phyloP scores from a whole-genome alignment of 257 asterid species.

The Solanum neorickii region DNA sequence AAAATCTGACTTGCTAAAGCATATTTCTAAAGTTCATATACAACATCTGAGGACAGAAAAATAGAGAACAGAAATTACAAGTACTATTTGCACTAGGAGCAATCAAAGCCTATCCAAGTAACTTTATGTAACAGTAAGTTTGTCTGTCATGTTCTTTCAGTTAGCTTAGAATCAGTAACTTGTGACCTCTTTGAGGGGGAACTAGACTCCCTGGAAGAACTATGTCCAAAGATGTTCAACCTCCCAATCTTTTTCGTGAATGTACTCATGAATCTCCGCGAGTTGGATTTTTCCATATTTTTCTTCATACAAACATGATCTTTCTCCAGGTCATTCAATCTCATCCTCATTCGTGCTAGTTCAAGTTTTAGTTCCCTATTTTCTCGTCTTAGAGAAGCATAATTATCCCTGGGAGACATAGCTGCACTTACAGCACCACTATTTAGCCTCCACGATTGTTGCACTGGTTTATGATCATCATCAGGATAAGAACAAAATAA shows the following conservation, averaged over 20 bases:
- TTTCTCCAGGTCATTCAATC: conserved; percentile 82
- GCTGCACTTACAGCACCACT: conserved; percentile 91
- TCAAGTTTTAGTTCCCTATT: conserved; percentile 90
- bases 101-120: not conserved
- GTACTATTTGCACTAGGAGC: conserved; percentile 2
- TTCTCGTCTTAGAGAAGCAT: conserved; percentile 83
- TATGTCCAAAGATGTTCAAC: conserved; percentile 53
- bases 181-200: conserved; percentile 80
- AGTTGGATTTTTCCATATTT: conserved; percentile 63
- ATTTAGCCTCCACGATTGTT: conserved; percentile 76
- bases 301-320: conserved; percentile 95
- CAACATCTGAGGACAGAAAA: conserved; percentile 9
- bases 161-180: conserved; percentile 56
- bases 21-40: conserved; percentile 26
- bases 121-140: conserved; percentile 22
- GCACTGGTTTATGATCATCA: conserved; percentile 74
- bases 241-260: conserved; percentile 67
- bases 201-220: conserved; percentile 60
- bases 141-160: conserved; percentile 34
- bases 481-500: conserved; percentile 61
- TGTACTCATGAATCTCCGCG: conserved; percentile 61
- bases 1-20: conserved; percentile 3
- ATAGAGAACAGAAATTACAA: not conserved
- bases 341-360: conserved; percentile 81
- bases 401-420: conserved; percentile 87